phyloP scores from a whole-genome alignment of 2,329 filamentous ascomycete species.

The Didymella arachidicola region DNA sequence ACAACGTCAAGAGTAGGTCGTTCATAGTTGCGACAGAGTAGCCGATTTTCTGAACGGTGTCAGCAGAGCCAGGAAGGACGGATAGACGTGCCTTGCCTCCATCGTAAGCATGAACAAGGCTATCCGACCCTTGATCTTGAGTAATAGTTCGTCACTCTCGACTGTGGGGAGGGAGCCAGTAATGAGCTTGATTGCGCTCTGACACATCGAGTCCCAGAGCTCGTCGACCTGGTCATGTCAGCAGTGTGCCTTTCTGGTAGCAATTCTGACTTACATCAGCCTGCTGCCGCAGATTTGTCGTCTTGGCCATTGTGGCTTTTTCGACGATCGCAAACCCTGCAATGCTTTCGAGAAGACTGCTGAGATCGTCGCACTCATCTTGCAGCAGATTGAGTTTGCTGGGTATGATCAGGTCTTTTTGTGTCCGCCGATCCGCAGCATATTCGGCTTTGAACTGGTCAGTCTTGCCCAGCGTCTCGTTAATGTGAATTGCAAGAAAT shows the following conservation, averaged over 20 bases:
- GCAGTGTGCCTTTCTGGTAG: neutral
- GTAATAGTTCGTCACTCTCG: conserved; percentile 84
- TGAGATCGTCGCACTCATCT: conserved; percentile 86
- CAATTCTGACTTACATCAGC: conserved; percentile 71
- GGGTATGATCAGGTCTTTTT: conserved; percentile 90
- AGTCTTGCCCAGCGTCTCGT: conserved; percentile 89
- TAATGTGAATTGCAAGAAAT: conserved; percentile 95
- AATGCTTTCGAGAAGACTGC: conserved; percentile 89
- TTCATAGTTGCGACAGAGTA: conserved; percentile 86
- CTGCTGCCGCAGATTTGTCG: conserved; percentile 78
- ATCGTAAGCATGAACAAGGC: conserved; percentile 97
- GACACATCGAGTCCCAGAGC: conserved; percentile 98
- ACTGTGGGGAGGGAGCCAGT: conserved; percentile 79
- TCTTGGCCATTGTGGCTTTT: conserved; percentile 87
- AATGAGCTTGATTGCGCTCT: conserved; percentile 82
- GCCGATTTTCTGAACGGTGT: conserved; percentile 73
- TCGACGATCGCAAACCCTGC: conserved; percentile 97
- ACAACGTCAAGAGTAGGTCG: conserved; percentile 83
- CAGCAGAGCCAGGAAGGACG: conserved; percentile 11
- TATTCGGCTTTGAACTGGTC: conserved; percentile 93
- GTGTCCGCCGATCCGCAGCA: conserved; percentile 84
- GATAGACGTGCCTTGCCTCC: conserved; percentile 68
- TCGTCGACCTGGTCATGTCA: conserved; percentile 76
- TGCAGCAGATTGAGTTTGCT: conserved; percentile 76
- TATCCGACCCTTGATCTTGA: conserved; percentile 95